Percentiles rank a stretch among this genome's conserved stretches.
Conservation (phyloP, 2,329 filamentous ascomycete species). For the Diatrype stigma region DNA sequence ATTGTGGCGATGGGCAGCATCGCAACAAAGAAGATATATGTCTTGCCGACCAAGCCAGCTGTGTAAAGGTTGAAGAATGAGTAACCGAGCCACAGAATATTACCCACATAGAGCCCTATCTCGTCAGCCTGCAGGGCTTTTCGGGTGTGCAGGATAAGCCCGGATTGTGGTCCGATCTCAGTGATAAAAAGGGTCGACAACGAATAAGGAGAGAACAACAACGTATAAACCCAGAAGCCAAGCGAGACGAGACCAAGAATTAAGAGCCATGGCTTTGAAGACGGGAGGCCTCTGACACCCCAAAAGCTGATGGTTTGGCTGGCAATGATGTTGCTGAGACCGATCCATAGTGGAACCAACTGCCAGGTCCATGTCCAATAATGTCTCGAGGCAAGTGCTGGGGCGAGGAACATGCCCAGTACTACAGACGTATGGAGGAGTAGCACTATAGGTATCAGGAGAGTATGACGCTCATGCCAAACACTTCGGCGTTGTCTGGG, state of each 20-base stretch:
- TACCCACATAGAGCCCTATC: slow-evolving; percentile 3
- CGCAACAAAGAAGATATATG: slow-evolving; percentile 4
- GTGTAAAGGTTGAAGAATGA: slow-evolving; percentile 10
- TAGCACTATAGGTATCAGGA: slow-evolving; percentile 13
- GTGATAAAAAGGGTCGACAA: slow-evolving; percentile 11
- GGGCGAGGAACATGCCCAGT: slow-evolving; percentile 12
- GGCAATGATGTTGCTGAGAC: slow-evolving; percentile 10
- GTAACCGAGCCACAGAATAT: slow-evolving; percentile 13
- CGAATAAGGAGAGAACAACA: slow-evolving; percentile 8
- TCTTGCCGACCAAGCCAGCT: slow-evolving; percentile 4
- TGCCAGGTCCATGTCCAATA: slow-evolving; percentile 24
- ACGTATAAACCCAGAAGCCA: slow-evolving; percentile 9
- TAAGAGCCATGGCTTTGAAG: slow-evolving; percentile 1
- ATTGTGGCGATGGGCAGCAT: slow-evolving; percentile 2
- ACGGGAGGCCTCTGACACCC: neutral
- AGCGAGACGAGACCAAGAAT: slow-evolving; percentile 7
- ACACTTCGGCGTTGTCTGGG: slow-evolving; percentile 2
- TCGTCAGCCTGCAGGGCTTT: slow-evolving; percentile 11
- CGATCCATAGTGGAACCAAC: slow-evolving; percentile 19
- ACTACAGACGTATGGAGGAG: slow-evolving; percentile 17
- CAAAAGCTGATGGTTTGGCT: neutral
- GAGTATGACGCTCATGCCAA: neutral
- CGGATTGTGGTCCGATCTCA: slow-evolving; percentile 3
- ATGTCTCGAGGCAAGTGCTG: slow-evolving; percentile 13
- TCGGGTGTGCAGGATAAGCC: slow-evolving; percentile 6